Evolutionary conservation across 1,284 basidiomycete genomes (phyloP).

Genomic region (Pseudozyma thailandica): DNA sequence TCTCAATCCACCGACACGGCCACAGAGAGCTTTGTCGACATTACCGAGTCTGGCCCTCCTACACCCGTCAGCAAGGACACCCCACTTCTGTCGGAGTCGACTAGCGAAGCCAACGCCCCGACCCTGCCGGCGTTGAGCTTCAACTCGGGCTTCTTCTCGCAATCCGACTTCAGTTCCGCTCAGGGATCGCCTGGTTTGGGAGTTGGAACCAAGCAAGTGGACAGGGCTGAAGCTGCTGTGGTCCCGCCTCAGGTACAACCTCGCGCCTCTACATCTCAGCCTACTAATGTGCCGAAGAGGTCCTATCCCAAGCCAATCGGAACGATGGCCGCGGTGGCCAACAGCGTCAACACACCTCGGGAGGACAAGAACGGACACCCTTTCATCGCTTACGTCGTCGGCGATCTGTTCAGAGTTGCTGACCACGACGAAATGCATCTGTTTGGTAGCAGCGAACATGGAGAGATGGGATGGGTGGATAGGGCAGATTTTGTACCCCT

Average conservation of each 20-base stretch:
- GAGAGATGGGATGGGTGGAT: constrained; percentile 49
- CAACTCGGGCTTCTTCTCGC: constrained; percentile 48
- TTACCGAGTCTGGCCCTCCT: constrained; percentile 26
- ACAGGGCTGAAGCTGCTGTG: no score
- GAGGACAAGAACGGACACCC: constrained; percentile 30
- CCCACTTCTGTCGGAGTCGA: constrained; percentile 12
- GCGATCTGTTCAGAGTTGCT: constrained; percentile 49
- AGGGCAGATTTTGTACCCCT: constrained; percentile 43
- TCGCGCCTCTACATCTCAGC: no score
- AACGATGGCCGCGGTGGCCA: constrained; percentile 44
- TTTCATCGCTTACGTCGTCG: constrained; percentile 42
- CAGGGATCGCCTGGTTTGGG: constrained; percentile 6
- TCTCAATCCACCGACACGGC: constrained; percentile 36
- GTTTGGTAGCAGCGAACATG: constrained; percentile 45
- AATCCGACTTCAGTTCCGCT: constrained; percentile 27
- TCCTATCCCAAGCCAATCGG: not conserved
- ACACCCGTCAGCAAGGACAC: constrained; percentile 51
- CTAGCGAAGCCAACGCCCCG: constrained; percentile 7
- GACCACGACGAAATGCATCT: constrained; percentile 24
- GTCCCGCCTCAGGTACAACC: no score
- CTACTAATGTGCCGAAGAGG: not conserved
- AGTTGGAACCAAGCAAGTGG: no score
- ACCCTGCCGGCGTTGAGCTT: constrained; percentile 43
- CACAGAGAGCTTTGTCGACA: constrained; percentile 21
- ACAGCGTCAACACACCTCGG: constrained; percentile 17